Conservation (phyloP, 2,329 filamentous ascomycete genomes). For the Xylaria sp. region DNA sequence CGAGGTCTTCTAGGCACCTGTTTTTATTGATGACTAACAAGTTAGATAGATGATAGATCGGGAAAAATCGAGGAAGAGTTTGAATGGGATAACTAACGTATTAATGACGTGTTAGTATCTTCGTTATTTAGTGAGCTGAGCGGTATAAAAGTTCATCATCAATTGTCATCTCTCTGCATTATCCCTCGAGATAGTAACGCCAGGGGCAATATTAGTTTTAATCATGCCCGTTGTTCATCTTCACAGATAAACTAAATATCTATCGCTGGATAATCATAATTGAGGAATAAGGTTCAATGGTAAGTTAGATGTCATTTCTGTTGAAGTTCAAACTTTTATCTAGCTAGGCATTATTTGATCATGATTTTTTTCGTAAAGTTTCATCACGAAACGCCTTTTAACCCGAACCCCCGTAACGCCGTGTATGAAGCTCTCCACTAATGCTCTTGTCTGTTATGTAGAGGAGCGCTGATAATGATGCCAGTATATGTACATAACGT, state of each 20-base stretch:
- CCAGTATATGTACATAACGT: constrained; percentile 26
- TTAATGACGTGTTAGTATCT: neutral
- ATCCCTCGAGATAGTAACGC: too few relatives aligned
- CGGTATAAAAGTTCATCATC: neutral
- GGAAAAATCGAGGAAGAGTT: neutral
- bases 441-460: constrained; percentile 5
- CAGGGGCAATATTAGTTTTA: too few relatives aligned
- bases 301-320: too few relatives aligned
- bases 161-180: too few relatives aligned
- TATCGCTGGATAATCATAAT: too few relatives aligned
- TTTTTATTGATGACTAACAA: neutral
- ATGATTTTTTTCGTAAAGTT: constrained; percentile 19
- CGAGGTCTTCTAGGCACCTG: neutral
- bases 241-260: too few relatives aligned
- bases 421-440: constrained; percentile 5
- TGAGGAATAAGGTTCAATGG: too few relatives aligned
- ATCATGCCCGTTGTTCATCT: too few relatives aligned
- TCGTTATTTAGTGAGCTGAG: neutral
- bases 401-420: constrained; percentile 20
- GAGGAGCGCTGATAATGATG: constrained; percentile 1
- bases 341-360: constrained; percentile 14
- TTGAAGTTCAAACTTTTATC: neutral
- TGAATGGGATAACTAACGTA: constrained; percentile 15
- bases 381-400: constrained; percentile 20
- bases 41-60: constrained; percentile 13